A percentile compares a stretch with the other conserved stretches of the same genome.
phyloP scores from a whole-genome alignment of 2,329 filamentous ascomycete genomes.

The Nectriaceae sp. region DNA sequence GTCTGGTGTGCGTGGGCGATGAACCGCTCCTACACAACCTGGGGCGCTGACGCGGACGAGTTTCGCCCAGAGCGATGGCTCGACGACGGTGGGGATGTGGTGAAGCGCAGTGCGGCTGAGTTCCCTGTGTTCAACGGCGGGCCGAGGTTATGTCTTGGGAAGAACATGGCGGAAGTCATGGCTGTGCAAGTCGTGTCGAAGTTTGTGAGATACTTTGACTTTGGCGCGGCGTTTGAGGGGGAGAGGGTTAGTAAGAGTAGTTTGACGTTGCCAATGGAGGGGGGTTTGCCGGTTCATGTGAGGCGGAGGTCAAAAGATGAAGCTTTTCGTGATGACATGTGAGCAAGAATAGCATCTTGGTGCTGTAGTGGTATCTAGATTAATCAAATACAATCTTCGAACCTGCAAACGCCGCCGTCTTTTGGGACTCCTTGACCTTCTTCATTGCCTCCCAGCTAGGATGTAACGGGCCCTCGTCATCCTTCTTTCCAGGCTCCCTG shows the following conservation, averaged over 20 bases:
- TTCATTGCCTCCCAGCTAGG: slow-evolving; percentile 67
- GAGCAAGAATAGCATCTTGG: not conserved
- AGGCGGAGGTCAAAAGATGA: not conserved
- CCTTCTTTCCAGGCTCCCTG: slow-evolving; percentile 36
- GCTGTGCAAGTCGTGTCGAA: slow-evolving; percentile 57
- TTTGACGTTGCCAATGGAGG: slow-evolving; percentile 65
- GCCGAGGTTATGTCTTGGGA: slow-evolving; percentile 60
- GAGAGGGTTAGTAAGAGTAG: slow-evolving; percentile 60
- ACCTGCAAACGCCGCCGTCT: slow-evolving; percentile 54
- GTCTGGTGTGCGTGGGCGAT: slow-evolving; percentile 68
- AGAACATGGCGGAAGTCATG: slow-evolving; percentile 64
- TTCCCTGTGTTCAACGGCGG: slow-evolving; percentile 69
- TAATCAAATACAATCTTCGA: slow-evolving; percentile 62
- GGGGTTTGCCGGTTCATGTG: slow-evolving; percentile 50
- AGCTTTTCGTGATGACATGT: not conserved
- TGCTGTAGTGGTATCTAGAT: slow-evolving; percentile 14
- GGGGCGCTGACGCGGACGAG: slow-evolving; percentile 56
- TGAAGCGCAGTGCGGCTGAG: slow-evolving; percentile 51
- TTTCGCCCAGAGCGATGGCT: slow-evolving; percentile 63
- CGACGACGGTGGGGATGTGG: slow-evolving; percentile 37
- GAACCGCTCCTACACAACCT: slow-evolving; percentile 57
- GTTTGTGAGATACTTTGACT: slow-evolving; percentile 52
- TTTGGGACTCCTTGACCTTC: slow-evolving; percentile 59
- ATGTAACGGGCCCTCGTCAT: slow-evolving; percentile 59
- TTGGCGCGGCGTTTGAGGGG: slow-evolving; percentile 44